phyloP scores from a whole-genome alignment of 2,329 filamentous ascomycete genomes.

The Geoglossum cookeanum region DNA sequence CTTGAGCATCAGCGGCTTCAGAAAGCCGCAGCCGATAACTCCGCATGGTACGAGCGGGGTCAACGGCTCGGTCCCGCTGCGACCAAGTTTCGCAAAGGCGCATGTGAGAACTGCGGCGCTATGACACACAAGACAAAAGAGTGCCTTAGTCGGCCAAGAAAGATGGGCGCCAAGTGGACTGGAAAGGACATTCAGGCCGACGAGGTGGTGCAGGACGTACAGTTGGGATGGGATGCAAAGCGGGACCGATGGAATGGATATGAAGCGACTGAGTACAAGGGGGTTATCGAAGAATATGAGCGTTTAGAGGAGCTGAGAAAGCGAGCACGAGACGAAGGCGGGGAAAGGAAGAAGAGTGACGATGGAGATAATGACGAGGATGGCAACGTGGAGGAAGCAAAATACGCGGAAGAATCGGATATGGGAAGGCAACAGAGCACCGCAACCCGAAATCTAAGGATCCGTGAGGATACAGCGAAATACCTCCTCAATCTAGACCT shows the following conservation, averaged over 20 bases:
- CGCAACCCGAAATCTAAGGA: conserved; percentile 71
- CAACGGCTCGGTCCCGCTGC: conserved; percentile 69
- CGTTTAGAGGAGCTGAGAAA: conserved; percentile 59
- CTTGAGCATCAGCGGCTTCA: conserved; percentile 89
- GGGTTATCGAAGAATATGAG: conserved; percentile 78
- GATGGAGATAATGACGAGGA: conserved; percentile 27
- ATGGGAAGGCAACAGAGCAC: conserved; percentile 91
- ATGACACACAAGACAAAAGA: conserved; percentile 95
- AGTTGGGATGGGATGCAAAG: conserved; percentile 91
- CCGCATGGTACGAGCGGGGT: conserved; percentile 86
- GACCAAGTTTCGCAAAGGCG: conserved; percentile 94
- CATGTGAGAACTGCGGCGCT: conserved; percentile 93
- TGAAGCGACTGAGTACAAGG: conserved; percentile 66
- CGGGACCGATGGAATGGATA: conserved; percentile 98
- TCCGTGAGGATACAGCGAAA: conserved; percentile 93
- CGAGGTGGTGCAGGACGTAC: conserved; percentile 67
- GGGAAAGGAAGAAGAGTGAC: conserved; percentile 26
- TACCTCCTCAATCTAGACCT: conserved; percentile 89
- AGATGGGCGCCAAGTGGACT: conserved; percentile 78
- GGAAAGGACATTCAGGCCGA: conserved; percentile 89
- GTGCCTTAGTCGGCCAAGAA: conserved; percentile 73
- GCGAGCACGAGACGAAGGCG: conserved; percentile 21
- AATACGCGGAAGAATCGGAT: conserved; percentile 85
- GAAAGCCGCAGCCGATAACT: conserved; percentile 38
- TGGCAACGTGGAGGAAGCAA: conserved; percentile 28